Conservation (phyloP, 306 rosid species). For the Cotoneaster glaucophyllus region DNA sequence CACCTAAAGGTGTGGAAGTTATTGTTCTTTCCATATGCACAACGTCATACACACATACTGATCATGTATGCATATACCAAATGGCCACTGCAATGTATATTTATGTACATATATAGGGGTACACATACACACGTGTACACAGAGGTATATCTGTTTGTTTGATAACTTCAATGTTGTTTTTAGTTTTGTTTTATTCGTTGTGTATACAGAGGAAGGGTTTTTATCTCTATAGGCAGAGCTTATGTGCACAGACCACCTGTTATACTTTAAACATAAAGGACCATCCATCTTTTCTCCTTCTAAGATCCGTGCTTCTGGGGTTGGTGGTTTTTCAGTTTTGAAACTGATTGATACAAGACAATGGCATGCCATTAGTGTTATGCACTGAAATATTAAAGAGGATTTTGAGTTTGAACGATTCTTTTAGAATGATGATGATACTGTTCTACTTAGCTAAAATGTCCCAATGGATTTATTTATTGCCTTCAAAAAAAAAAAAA, state of each 20-base stretch:
- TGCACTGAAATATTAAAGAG: background rate
- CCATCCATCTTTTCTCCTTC: background rate
- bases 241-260: background rate
- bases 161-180: background rate
- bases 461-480: background rate
- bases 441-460: background rate
- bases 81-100: background rate
- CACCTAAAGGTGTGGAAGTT: background rate
- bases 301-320: background rate
- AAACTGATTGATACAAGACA: background rate
- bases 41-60: background rate
- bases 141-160: background rate
- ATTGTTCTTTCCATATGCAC: background rate
- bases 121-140: background rate
- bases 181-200: background rate
- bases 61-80: background rate
- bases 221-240: background rate
- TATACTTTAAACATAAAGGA: background rate
- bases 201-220: background rate
- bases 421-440: background rate
- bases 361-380: background rate
- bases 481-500: background rate
- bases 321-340: background rate
- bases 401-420: background rate
- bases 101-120: background rate